phyloP scores from a whole-genome alignment of 2,329 filamentous ascomycete species.

The Pseudogymnoascus sp. region DNA sequence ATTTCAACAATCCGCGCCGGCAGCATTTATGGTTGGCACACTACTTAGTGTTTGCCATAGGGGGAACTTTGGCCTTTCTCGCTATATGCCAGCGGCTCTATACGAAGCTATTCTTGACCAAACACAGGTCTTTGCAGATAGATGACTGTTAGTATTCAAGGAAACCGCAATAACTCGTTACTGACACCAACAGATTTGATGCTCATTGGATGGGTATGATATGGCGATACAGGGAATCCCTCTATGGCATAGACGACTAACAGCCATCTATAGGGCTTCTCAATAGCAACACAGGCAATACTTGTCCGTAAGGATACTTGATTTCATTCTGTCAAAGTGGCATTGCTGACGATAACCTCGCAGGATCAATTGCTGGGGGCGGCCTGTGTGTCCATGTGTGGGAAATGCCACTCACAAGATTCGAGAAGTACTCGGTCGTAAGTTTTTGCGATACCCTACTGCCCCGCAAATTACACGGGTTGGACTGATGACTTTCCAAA shows the following conservation, averaged over 20 bases:
- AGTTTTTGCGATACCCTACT: background rate
- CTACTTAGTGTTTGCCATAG: slow-evolving; percentile 14
- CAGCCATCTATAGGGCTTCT: background rate
- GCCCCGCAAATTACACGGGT: background rate
- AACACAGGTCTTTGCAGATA: slow-evolving; percentile 8
- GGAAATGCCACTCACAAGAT: slow-evolving; percentile 17
- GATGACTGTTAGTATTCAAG: slow-evolving; percentile 16
- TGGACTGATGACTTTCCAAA: background rate
- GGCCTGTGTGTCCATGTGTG: slow-evolving; percentile 16
- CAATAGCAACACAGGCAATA: slow-evolving; percentile 9
- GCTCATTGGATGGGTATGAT: slow-evolving; percentile 10
- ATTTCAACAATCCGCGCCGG: slow-evolving; percentile 14
- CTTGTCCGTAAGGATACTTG: slow-evolving; percentile 1
- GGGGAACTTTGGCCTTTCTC: slow-evolving; percentile 13
- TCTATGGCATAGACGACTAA: background rate
- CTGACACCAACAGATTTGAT: slow-evolving; percentile 7
- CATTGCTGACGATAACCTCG: background rate
- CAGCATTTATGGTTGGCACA: slow-evolving; percentile 11
- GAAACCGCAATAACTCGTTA: background rate
- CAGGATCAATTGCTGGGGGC: slow-evolving; percentile 1
- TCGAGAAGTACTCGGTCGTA: slow-evolving; percentile 14
- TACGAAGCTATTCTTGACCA: slow-evolving; percentile 14
- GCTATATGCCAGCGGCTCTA: slow-evolving; percentile 17
- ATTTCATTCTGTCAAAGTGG: background rate
- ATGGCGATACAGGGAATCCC: background rate